These are phyloP conservation scores for Nothophaeocryptopus gaeumannii DNA, from an alignment of 2,329 filamentous ascomycete genomes.

Conservation along the genomic window DNA sequence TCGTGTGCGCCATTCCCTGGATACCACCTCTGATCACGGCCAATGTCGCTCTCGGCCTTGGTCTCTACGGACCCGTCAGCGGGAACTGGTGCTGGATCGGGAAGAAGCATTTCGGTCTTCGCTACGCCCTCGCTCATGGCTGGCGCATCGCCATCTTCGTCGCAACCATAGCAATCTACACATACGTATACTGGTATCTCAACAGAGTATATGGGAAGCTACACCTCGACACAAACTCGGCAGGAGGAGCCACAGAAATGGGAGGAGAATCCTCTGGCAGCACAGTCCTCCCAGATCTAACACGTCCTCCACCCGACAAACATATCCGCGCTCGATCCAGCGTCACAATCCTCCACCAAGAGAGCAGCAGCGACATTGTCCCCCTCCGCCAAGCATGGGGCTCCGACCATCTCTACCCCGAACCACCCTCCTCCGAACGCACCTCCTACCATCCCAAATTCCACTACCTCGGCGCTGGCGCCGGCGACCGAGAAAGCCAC, in stretches of 20 bases:
- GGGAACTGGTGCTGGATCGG: slow-evolving; percentile 53
- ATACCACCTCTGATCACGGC: slow-evolving; percentile 37
- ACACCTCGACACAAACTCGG: background rate
- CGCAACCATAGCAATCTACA: slow-evolving; percentile 42
- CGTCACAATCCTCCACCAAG: slow-evolving; percentile 8
- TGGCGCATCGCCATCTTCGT: slow-evolving; percentile 48
- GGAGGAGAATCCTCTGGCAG: background rate
- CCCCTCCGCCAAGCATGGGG: too few relatives aligned
- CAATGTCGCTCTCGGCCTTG: slow-evolving; percentile 31
- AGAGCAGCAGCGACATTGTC: background rate
- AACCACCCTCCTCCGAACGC: background rate
- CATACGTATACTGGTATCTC: slow-evolving; percentile 43
- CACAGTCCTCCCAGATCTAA: background rate
- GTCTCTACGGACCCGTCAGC: slow-evolving; percentile 39
- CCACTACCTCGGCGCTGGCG: too few relatives aligned
- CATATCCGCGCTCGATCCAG: slow-evolving; percentile 11
- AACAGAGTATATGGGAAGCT: slow-evolving; percentile 21
- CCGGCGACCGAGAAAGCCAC: too few relatives aligned
- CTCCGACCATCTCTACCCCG: slow-evolving; percentile 1
- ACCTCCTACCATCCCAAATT: too few relatives aligned
- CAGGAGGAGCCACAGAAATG: background rate
- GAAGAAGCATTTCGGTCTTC: slow-evolving; percentile 37
- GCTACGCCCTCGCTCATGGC: slow-evolving; percentile 47
- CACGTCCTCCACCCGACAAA: background rate
- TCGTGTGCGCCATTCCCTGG: slow-evolving; percentile 43